Percentiles rank a stretch among this genome's conserved stretches.
These are phyloP conservation scores for Plectranthus barbatus DNA, from an alignment of 257 asterid species.

Conservation along the genomic window DNA sequence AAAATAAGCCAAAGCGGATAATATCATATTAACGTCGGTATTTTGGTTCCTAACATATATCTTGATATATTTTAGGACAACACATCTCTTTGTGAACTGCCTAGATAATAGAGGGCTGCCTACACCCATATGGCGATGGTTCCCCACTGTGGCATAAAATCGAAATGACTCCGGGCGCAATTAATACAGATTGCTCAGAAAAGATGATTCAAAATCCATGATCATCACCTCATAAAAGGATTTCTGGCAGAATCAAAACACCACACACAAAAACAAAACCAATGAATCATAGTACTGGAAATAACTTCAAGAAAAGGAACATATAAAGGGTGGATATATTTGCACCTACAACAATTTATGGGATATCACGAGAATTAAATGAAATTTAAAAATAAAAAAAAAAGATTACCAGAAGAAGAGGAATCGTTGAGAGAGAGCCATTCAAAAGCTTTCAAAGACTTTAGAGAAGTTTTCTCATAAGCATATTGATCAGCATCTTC, in stretches of 20 bases:
- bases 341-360: not conserved
- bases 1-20: too few relatives aligned
- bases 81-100: too few relatives aligned
- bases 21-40: too few relatives aligned
- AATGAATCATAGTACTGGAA: not conserved
- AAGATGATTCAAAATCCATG: not conserved
- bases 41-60: too few relatives aligned
- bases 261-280: not conserved
- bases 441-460: conserved; percentile 57
- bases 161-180: too few relatives aligned
- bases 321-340: not conserved
- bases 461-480: conserved; percentile 54
- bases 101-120: too few relatives aligned
- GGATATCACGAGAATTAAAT: not conserved
- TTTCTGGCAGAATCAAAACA: not conserved
- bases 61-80: too few relatives aligned
- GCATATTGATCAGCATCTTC: conserved; percentile 68
- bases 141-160: not conserved
- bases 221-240: not conserved
- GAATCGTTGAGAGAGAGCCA: conserved; percentile 42
- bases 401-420: conserved; percentile 51
- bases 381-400: not conserved
- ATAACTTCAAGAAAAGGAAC: not conserved
- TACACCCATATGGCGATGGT: too few relatives aligned
- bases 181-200: not conserved